Conservation (phyloP, 441 rosid genomes). For the Omphalea diandra region DNA sequence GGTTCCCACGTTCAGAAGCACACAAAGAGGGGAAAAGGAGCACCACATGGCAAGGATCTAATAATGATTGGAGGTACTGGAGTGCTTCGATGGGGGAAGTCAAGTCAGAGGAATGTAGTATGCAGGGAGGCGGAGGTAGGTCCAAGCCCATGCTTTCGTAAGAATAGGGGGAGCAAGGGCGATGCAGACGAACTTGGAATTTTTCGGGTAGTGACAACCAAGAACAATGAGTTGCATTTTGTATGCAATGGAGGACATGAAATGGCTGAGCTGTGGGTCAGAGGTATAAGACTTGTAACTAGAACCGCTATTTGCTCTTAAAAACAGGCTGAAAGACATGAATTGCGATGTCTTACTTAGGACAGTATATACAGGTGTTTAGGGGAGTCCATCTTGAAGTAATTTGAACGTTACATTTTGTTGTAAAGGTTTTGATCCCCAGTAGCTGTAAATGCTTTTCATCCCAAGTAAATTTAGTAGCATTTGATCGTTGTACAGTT, state of each 20-base stretch:
- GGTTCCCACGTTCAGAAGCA: slow-evolving; percentile 70
- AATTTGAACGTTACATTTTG: slow-evolving; percentile 1
- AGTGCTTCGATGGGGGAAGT: slow-evolving; percentile 79
- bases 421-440: slow-evolving; percentile 36
- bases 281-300: slow-evolving; percentile 83
- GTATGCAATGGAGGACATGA: slow-evolving; percentile 76
- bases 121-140: slow-evolving; percentile 70
- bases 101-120: slow-evolving; percentile 55
- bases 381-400: slow-evolving; percentile 43
- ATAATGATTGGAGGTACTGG: slow-evolving; percentile 56
- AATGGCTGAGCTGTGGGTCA: slow-evolving; percentile 83
- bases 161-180: slow-evolving; percentile 46
- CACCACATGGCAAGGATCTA: slow-evolving; percentile 58
- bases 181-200: slow-evolving; percentile 50
- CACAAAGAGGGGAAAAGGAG: slow-evolving; percentile 84
- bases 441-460: slow-evolving; percentile 35
- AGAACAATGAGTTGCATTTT: slow-evolving; percentile 80
- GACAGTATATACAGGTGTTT: slow-evolving; percentile 33
- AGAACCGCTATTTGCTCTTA: slow-evolving; percentile 43
- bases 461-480: not conserved
- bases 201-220: slow-evolving; percentile 65
- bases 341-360: not conserved
- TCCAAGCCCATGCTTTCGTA: slow-evolving; percentile 48
- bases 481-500: no score
- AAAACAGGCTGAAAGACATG: not conserved